Conservation (phyloP, 1,139 yeast species). For the Magnusiomyces ingens region DNA sequence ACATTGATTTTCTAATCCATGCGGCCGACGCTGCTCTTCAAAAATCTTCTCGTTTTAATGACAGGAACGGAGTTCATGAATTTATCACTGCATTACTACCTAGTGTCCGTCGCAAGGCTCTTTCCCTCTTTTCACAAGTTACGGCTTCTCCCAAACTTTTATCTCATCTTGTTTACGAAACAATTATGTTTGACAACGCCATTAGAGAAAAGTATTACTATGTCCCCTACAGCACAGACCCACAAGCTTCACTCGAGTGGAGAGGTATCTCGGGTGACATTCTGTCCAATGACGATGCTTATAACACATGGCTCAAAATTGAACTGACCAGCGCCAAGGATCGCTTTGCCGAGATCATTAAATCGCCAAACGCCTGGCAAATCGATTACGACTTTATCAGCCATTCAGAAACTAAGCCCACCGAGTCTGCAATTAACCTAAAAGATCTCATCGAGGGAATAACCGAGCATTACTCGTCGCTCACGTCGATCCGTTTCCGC, state of each 20-base stretch:
- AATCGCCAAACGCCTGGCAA: constrained; percentile 46
- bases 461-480: constrained; percentile 53
- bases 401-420: constrained; percentile 48
- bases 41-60: constrained; percentile 25
- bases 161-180: constrained; percentile 56
- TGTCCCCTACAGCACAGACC: constrained; percentile 40
- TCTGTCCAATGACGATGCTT: constrained; percentile 36
- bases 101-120: constrained; percentile 46
- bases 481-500: constrained; percentile 56
- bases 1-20: constrained; percentile 37
- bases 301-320: constrained; percentile 51
- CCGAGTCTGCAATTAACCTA: constrained; percentile 57
- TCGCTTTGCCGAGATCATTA: constrained; percentile 49
- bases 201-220: constrained; percentile 50
- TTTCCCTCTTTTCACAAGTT: constrained; percentile 32
- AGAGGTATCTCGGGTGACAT: constrained; percentile 54
- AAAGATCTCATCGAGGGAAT: constrained; percentile 59
- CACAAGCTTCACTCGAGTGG: constrained; percentile 36
- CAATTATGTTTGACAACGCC: constrained; percentile 52
- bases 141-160: constrained; percentile 45
- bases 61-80: constrained; percentile 39
- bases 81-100: constrained; percentile 49
- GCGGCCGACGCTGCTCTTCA: constrained; percentile 31
- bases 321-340: constrained; percentile 41
- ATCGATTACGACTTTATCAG: constrained; percentile 55